phyloP scores from a whole-genome alignment of 208 protist species.

The Acanthamoeba culbertsoni region DNA sequence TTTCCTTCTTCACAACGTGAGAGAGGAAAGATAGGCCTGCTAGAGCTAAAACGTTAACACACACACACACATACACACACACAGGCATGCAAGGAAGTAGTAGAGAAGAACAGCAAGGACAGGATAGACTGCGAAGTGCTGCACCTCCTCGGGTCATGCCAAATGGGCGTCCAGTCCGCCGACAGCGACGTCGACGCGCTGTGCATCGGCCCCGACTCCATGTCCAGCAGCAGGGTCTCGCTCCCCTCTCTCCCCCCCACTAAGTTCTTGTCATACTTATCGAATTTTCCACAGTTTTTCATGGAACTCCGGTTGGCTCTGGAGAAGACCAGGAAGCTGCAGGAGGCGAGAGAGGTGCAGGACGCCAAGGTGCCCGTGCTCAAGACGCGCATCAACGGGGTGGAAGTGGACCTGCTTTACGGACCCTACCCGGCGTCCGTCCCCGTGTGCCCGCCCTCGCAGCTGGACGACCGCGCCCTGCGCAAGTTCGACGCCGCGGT shows the following conservation, averaged over 20 bases:
- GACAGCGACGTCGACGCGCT: slow-evolving; percentile 43
- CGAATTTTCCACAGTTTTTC: slow-evolving; percentile 13
- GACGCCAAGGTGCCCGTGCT: slow-evolving; percentile 51
- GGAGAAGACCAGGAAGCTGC: slow-evolving; percentile 3
- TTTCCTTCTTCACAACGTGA: not conserved
- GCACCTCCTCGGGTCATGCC: slow-evolving; percentile 8
- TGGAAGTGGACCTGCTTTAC: slow-evolving; percentile 32
- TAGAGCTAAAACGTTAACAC: too few relatives aligned
- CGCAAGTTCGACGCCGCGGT: not conserved
- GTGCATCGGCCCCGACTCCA: not conserved
- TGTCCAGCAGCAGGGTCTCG: not conserved
- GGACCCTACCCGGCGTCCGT: not conserved
- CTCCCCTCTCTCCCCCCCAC: not conserved
- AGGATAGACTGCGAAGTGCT: not conserved
- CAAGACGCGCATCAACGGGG: not conserved
- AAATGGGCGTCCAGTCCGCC: slow-evolving; percentile 31
- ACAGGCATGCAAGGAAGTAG: not conserved
- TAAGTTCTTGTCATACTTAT: not conserved
- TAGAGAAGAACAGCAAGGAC: not conserved
- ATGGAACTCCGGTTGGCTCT: not conserved
- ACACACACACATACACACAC: too few relatives aligned
- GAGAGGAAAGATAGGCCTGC: too few relatives aligned
- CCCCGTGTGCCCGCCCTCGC: not conserved
- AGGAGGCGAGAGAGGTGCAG: not conserved
- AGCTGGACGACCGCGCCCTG: not conserved